Evolutionary conservation across 352 stramenopile genomes (phyloP).

Genomic region (Pythium utonaiense): DNA sequence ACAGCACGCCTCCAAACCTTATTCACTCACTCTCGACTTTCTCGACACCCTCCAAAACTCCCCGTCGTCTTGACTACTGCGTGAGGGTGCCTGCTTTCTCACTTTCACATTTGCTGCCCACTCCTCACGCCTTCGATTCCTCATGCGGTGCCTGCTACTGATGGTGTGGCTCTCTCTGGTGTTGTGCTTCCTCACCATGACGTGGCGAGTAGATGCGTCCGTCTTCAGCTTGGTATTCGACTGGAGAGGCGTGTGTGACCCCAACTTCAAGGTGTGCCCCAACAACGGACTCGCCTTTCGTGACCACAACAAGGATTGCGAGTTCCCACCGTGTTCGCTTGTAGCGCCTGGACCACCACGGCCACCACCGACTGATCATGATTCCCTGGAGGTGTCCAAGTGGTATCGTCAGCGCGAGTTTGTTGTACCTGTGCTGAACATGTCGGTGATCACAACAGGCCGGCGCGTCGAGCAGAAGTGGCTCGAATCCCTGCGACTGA

Average conservation of each 20-base stretch:
- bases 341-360: slow-evolving; percentile 14
- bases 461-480: slow-evolving; percentile 17
- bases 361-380: slow-evolving; percentile 10
- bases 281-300: slow-evolving; percentile 37
- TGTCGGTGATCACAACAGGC: slow-evolving; percentile 22
- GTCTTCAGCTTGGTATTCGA: slow-evolving; percentile 29
- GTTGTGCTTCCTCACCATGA: not conserved
- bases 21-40: not conserved
- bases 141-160: not conserved
- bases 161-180: not conserved
- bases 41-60: not conserved
- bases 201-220: not conserved
- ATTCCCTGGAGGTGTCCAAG: slow-evolving; percentile 5
- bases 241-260: slow-evolving; percentile 28
- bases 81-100: not conserved
- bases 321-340: slow-evolving; percentile 44
- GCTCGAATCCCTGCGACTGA: slow-evolving; percentile 1
- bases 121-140: not conserved
- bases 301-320: slow-evolving; percentile 31
- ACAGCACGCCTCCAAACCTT: too few relatives aligned
- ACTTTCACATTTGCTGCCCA: not conserved
- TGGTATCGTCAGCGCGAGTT: slow-evolving; percentile 48
- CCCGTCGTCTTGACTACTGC: not conserved
- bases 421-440: slow-evolving; percentile 24
- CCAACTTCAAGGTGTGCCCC: slow-evolving; percentile 37